These are phyloP conservation scores for Fraxinus sp. DNA, from an alignment of 305 asterid genomes.

Conservation along the genomic window DNA sequence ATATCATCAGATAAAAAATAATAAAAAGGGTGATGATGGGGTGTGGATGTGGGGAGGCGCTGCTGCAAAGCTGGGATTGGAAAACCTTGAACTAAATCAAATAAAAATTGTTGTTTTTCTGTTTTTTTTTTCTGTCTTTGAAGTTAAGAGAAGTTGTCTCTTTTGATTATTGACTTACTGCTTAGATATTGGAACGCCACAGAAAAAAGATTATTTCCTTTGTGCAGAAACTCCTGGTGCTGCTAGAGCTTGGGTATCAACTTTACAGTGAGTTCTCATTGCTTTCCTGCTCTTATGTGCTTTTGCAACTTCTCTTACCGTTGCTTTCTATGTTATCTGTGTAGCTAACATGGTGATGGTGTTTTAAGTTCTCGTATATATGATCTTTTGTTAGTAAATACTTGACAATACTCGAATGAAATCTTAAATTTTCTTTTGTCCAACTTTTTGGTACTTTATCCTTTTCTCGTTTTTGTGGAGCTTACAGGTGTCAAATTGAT, in stretches of 20 bases:
- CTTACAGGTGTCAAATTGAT: background rate
- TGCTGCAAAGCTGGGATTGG: constrained; percentile 8
- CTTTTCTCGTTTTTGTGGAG: background rate
- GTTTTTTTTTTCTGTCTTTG: background rate
- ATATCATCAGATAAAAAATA: constrained; percentile 11
- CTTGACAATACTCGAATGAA: background rate
- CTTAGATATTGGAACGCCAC: constrained; percentile 97
- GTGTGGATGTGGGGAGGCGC: background rate
- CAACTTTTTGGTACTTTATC: background rate
- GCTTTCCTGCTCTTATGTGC: constrained; percentile 22
- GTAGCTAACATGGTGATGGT: background rate
- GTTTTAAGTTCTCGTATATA: background rate
- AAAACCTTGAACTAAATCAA: background rate
- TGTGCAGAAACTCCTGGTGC: constrained; percentile 99
- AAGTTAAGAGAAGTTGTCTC: constrained; percentile 7
- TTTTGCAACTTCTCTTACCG: constrained; percentile 18
- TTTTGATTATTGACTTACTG: constrained; percentile 48
- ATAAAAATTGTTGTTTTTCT: background rate
- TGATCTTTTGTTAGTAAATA: background rate
- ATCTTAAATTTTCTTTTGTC: background rate
- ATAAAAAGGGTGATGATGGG: background rate
- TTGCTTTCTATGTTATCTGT: constrained; percentile 4
- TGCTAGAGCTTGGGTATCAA: constrained; percentile 96
- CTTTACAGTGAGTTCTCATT: constrained; percentile 78
- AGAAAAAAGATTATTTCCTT: constrained; percentile 86